These are phyloP conservation scores for Acanthamoeba polyphaga DNA, from an alignment of 208 protist species.

Conservation along the genomic window DNA sequence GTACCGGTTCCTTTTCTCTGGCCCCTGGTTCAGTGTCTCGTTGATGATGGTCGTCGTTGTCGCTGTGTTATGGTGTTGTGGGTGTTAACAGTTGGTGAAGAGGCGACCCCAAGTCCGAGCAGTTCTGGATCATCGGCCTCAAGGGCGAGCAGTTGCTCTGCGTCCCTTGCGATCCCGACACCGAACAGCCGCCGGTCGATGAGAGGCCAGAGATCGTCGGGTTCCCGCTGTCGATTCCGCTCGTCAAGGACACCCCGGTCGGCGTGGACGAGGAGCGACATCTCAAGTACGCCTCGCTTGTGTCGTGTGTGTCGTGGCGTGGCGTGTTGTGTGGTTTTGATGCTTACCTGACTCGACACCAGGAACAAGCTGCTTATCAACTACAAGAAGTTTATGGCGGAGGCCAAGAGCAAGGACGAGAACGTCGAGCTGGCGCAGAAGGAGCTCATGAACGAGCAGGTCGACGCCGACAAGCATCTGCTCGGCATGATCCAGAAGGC, in stretches of 20 bases:
- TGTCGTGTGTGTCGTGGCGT: background rate
- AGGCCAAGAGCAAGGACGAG: background rate
- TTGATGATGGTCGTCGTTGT: background rate
- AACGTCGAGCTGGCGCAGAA: background rate
- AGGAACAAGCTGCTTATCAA: constrained; percentile 22
- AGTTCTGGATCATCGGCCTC: constrained; percentile 5
- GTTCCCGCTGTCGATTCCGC: constrained; percentile 19
- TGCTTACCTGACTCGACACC: background rate
- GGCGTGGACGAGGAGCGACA: constrained; percentile 8
- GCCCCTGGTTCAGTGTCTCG: background rate
- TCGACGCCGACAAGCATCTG: constrained; percentile 36
- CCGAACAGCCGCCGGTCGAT: background rate
- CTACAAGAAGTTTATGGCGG: constrained; percentile 14
- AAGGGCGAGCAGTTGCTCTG: background rate
- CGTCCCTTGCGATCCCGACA: constrained; percentile 7
- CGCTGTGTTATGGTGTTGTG: too few species aligned
- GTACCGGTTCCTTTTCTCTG: background rate
- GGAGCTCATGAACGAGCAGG: background rate
- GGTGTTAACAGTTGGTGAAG: background rate
- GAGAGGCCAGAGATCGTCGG: background rate
- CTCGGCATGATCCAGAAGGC: constrained; percentile 13
- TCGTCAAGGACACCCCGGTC: constrained; percentile 23
- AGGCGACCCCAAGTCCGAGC: constrained; percentile 1
- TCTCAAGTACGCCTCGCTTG: background rate
- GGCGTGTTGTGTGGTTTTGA: background rate